Evolutionary conservation across 2,329 filamentous ascomycete species (phyloP), one percentile per base, ranked within the genome.

Genomic region (Venturia nashicola): DNA sequence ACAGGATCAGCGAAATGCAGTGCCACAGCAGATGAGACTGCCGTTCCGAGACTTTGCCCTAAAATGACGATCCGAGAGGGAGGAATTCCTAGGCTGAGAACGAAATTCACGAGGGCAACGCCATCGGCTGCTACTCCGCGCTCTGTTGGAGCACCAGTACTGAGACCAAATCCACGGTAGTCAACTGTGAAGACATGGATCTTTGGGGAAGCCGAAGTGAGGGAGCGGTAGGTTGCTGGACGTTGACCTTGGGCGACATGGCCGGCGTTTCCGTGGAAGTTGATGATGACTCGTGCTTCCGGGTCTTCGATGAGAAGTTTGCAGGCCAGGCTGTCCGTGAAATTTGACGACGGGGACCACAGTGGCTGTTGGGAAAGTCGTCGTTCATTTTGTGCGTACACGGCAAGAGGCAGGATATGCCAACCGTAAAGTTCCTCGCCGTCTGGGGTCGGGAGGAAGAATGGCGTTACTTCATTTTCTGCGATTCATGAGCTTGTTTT

Each of bases 391-490:
- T 87, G 80, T 7, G 85, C 79, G 72, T 95, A 96, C 0, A 90
- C 78, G 61, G 87, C 85, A 7, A 95, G 76, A 0, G 93, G 93
- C 60, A 97, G 77, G 63, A 97, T 82, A 71, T 97, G 93, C 93
- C 93, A 97, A 34, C 89, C 89, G 71, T 94, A 95, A 20, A 97
- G 77, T 2, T 79, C 84, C 73, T 92, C 87, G 46, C 86, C 84
- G 72, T 97, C 92, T 1, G 84, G 78, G 0, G 91, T 94, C 4
- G 76, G 77, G 44, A 97, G 76, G 59, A 83, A 85, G 73, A 97
- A 97, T 0, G 93, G 89, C 6, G 90, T 91, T 2, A 96, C 88
- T 76, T 97, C 93, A 69, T 91, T 91, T 71, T 85, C 89, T 93
- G 32, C 12, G 20, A 27, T 6, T 34, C 12, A n/a, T 27, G 40